Base-by-base conservation (phyloP, 2,329 filamentous ascomycete genomes). In the Akanthomyces uredinophilus region DNA sequence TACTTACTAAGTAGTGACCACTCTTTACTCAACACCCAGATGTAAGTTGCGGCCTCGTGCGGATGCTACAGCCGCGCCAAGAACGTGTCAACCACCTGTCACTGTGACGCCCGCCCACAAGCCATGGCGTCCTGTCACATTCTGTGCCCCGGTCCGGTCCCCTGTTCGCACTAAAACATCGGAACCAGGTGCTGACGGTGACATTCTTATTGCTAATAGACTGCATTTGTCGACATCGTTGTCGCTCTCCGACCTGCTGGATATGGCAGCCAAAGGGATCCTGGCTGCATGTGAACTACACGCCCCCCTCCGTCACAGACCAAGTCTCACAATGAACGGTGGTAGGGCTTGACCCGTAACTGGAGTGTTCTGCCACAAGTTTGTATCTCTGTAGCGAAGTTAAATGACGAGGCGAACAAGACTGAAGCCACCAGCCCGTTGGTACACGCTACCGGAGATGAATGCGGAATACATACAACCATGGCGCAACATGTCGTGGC, bases 401-500 rank as follows among this genome's bases (percentile, higher is more conserved):
- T 32, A 51, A 57, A 10, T 50, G 52, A 44, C 52, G 35, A 52
- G 60, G 43, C 52, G 41, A 56, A 57, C 43, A 57, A 37, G 39
- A 20, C 37, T 41, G 20, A 39, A 5, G 51, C 8, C 29, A 14
- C 24, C 47, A 24, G 46, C 37, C 44, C 18, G 44, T 58, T 49
- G 24, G 39, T 46, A 41, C 43, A n/a, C 59, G 51, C 59, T 61
- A 61, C 59, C 59, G 59, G 59, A 61, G 59, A 61, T 55, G 59
- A 61, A 41, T 60, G 16, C 47, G 43, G 47, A 32, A 51, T 51
- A 20, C 22, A 51, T 51, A 20, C 22, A 29, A 44, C 13, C 18
- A 43, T 43, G n/a, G 37, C 18, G 14, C 32, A 35, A 58, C n/a
- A 29, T 16, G 43, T 32, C 22, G 47, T 32, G 35, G 5, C n/a